Conservation (phyloP, 169 alveolate species). For the Sarcocystis neurona region DNA sequence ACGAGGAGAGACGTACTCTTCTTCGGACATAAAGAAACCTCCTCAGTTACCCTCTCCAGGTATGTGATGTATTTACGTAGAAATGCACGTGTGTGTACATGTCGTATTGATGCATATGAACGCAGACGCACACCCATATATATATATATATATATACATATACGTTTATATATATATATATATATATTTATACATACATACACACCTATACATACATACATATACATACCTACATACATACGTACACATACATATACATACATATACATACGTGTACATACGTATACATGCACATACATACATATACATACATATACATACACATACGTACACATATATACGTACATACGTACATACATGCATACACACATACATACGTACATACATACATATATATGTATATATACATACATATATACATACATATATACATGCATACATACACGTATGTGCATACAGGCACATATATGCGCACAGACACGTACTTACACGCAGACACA, state of each 20-base stretch:
- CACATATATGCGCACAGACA: too few species aligned
- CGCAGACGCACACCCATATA: too few species aligned
- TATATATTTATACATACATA: too few species aligned
- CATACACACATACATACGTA: too few species aligned
- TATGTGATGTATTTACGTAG: not conserved
- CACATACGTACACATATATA: too few species aligned
- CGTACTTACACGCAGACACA: too few species aligned
- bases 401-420: too few species aligned
- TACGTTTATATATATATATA: not conserved
- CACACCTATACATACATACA: not conserved
- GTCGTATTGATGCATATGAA: not conserved
- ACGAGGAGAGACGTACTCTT: not conserved
- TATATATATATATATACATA: not conserved
- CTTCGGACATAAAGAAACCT: not conserved
- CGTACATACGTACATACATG: too few species aligned
- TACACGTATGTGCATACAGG: too few species aligned
- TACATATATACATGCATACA: too few species aligned
- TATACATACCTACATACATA: not conserved
- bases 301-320: not conserved
- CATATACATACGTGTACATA: not conserved
- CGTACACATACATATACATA: not conserved
- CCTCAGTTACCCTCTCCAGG: constrained; percentile 20
- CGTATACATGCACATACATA: not conserved
- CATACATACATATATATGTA: too few species aligned
- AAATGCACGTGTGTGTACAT: not conserved